Evolutionary conservation across 306 rosid genomes (phyloP), one percentile per base, ranked within the genome.

Genomic region (Lathyrus sativus): DNA sequence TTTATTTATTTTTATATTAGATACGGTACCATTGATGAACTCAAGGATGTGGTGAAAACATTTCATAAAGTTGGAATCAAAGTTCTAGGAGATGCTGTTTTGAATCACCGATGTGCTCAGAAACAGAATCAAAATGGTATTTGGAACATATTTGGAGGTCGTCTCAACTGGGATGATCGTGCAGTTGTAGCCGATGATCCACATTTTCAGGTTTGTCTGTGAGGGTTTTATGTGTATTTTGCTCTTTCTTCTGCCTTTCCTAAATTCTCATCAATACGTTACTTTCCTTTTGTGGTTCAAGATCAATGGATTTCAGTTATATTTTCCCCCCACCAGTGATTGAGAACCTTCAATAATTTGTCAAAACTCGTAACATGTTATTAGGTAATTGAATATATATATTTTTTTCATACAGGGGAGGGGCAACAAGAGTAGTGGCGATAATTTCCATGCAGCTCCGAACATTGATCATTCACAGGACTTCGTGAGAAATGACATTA

Each of bases 381-480:
- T 26, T 26, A 26, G 29, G 29, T 26, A 26, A 26, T 56, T 13
- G 26, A 41, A 61, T 65, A 60, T 65, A 60, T 44, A 46, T 18
- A n/a, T 45, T 63, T 77, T 17, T 74, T 31, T 51, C 48, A 38
- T 78, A 57, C 84, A 93, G 97, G 97, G 97, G 24, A 86, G 89
- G 77, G 99, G 99, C 77, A 90, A 90, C 87, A 93, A 93, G 77
- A 88, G 97, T 77, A 93, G 97, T 7, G 99, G 99, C 75, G 99
- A 95, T 37, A 84, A 62, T 79, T 95, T 95, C 74, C 99, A 95
- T 61, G 99, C 99, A 69, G 99, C 99, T 63, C 99, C 99, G 63
- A 95, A 95, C 78, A 95, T 95, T 73, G 99, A 95, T 83, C 99
- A 95, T 79, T 95, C 99, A 28, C 99, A 95, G 85, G 97, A 90